phyloP scores from a whole-genome alignment of 371 early-diverging fungal species.

The Smittium culicis region DNA sequence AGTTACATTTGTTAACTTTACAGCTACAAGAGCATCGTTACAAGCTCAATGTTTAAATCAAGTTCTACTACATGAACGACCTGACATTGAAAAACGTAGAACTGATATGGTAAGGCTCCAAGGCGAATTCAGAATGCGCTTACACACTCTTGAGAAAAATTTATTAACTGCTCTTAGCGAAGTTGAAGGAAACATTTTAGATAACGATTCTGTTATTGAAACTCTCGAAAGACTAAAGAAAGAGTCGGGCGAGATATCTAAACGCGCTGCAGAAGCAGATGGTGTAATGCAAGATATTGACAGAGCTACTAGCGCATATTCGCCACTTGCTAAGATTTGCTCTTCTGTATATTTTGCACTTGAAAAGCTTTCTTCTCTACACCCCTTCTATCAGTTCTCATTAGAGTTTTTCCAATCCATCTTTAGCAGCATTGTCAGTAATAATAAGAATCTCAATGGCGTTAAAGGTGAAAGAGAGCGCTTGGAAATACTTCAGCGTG shows the following conservation, averaged over 20 bases:
- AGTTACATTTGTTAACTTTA: conserved; percentile 97
- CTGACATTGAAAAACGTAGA: conserved; percentile 87
- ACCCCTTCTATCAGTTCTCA: conserved; percentile 96
- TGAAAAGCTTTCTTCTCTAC: conserved; percentile 77
- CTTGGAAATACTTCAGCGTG: conserved; percentile 57
- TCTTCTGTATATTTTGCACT: conserved; percentile 88
- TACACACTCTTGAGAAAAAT: conserved; percentile 86
- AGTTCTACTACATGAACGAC: conserved; percentile 84
- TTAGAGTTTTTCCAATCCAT: conserved; percentile 91
- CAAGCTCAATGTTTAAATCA: conserved; percentile 93
- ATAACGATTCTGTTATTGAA: conserved; percentile 87
- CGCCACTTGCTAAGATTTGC: conserved; percentile 83
- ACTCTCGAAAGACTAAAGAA: conserved; percentile 88
- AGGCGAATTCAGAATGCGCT: conserved; percentile 86
- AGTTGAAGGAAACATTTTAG: conserved; percentile 90
- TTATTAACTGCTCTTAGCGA: conserved; percentile 86
- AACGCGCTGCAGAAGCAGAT: conserved; percentile 88
- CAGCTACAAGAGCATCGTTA: conserved; percentile 86
- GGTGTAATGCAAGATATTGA: conserved; percentile 91
- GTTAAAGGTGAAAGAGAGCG: conserved; percentile 59
- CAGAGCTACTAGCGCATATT: conserved; percentile 70
- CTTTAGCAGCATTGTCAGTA: conserved; percentile 72
- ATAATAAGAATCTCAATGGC: conserved; percentile 49
- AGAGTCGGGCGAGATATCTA: conserved; percentile 87
- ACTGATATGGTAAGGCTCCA: conserved; percentile 86